Evolutionary conservation across 108 stramenopile genomes (phyloP).

Genomic region (Fragilaria radians): DNA sequence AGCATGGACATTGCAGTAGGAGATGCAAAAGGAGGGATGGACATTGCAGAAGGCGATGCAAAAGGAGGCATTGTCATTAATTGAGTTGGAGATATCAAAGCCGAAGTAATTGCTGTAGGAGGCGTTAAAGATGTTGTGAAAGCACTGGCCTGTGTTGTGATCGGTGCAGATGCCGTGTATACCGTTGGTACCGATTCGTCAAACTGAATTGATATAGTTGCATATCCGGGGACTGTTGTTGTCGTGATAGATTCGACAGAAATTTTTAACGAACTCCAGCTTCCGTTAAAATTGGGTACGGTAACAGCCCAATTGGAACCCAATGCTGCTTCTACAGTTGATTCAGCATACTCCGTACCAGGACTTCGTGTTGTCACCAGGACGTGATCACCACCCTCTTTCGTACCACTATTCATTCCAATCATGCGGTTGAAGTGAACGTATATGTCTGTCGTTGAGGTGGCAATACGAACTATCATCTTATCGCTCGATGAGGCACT

Average conservation of each 20-base stretch:
- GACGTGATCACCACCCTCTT: constrained; percentile 7
- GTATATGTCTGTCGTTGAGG: background rate
- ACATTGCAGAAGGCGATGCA: too few species aligned
- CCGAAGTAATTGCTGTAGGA: too few species aligned
- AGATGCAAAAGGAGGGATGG: too few species aligned
- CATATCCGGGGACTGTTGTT: background rate
- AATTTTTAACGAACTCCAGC: background rate
- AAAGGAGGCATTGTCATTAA: too few species aligned
- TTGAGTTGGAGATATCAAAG: too few species aligned
- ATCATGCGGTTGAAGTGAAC: constrained; percentile 9
- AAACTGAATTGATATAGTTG: background rate
- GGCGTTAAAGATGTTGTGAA: too few species aligned
- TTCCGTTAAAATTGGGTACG: constrained; percentile 16
- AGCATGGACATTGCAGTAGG: background rate
- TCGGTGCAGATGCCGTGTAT: background rate
- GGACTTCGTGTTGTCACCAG: background rate
- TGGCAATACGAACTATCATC: background rate
- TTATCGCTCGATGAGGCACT: background rate
- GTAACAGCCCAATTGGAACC: background rate
- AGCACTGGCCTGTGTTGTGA: too few species aligned
- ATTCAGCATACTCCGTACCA: background rate
- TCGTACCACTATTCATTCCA: constrained; percentile 12
- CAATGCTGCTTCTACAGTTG: background rate
- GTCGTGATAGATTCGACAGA: background rate
- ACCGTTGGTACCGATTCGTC: background rate